Evolutionary conservation across 164 flowering plant genomes (phyloP).

Genomic region (Hamamelis virginiana): DNA sequence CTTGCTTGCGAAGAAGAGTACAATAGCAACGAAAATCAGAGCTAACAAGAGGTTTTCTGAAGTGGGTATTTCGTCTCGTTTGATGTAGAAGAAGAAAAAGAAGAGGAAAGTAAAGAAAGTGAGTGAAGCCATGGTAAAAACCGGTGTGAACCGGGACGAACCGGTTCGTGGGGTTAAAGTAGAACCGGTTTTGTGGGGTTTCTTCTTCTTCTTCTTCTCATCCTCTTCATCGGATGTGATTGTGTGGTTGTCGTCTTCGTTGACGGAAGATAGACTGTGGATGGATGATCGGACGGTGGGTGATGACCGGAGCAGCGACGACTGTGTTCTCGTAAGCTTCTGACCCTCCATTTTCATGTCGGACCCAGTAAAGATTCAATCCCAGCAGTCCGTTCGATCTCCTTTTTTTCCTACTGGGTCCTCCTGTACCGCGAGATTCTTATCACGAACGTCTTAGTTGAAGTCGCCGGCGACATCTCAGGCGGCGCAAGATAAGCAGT

Average conservation of each 20-base stretch:
- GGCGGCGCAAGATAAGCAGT: conserved; percentile 26
- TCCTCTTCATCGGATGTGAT: conserved; percentile 21
- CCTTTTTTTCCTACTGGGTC: conserved; percentile 4
- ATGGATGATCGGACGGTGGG: conserved; percentile 79
- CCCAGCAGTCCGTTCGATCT: conserved; percentile 5
- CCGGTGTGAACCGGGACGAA: conserved; percentile 32
- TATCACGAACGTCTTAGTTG: conserved; percentile 10
- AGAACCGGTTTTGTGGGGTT: conserved; percentile 30
- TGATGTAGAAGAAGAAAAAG: conserved; percentile 35
- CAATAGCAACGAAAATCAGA: conserved; percentile 55
- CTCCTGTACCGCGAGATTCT: conserved; percentile 43
- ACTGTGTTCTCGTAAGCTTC: conserved; percentile 70
- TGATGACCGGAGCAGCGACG: conserved; percentile 81
- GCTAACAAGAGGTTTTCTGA: conserved; percentile 66
- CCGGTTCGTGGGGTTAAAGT: conserved; percentile 23
- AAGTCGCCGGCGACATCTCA: conserved; percentile 39
- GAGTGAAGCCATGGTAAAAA: conserved; percentile 30
- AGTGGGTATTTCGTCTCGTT: conserved; percentile 48
- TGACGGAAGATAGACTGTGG: conserved; percentile 57
- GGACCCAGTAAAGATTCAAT: background rate
- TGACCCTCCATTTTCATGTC: conserved; percentile 49
- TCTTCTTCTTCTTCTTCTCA: conserved; percentile 30
- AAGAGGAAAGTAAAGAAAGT: conserved; percentile 25
- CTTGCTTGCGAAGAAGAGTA: conserved; percentile 41
- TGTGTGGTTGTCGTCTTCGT: conserved; percentile 37